Evolutionary conservation across 345 rosid genomes (phyloP).

Genomic region (Turritis glabra): DNA sequence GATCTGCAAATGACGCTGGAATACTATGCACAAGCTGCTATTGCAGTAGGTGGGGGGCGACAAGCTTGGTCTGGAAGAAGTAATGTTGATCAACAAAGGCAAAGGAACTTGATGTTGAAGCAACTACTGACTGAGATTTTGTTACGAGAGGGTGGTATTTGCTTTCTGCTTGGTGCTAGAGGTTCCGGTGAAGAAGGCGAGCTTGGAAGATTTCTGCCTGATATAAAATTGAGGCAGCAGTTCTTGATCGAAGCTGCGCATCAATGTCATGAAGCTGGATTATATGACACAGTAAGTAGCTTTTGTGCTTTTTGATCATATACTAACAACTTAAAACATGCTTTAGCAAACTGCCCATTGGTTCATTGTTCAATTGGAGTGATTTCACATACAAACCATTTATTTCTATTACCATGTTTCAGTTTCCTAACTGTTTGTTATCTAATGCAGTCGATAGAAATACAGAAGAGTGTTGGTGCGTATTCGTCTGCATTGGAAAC

Average conservation of each 20-base stretch:
- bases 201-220: constrained; percentile 63
- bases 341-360: neutral
- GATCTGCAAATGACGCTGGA: constrained; percentile 71
- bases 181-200: constrained; percentile 88
- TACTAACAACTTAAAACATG: neutral
- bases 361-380: constrained; percentile 8
- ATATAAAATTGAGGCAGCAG: constrained; percentile 59
- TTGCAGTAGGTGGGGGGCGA: constrained; percentile 81
- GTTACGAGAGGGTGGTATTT: constrained; percentile 76
- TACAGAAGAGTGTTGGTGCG: constrained; percentile 83
- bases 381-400: neutral
- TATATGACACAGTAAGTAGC: constrained; percentile 64
- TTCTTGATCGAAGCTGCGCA: constrained; percentile 77
- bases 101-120: constrained; percentile 73
- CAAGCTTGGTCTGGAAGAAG: constrained; percentile 76
- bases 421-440: neutral
- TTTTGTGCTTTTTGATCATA: constrained; percentile 16
- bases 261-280: constrained; percentile 78
- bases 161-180: constrained; percentile 71
- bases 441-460: constrained; percentile 61
- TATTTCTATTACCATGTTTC: neutral
- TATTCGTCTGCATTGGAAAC: constrained; percentile 82
- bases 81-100: constrained; percentile 75
- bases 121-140: constrained; percentile 78
- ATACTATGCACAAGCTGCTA: constrained; percentile 91